Percentiles rank a stretch among this genome's conserved stretches.
These are phyloP conservation scores for Aspergillus fumigatiaffinis DNA, from an alignment of 2,329 filamentous ascomycete species.

Conservation along the genomic window DNA sequence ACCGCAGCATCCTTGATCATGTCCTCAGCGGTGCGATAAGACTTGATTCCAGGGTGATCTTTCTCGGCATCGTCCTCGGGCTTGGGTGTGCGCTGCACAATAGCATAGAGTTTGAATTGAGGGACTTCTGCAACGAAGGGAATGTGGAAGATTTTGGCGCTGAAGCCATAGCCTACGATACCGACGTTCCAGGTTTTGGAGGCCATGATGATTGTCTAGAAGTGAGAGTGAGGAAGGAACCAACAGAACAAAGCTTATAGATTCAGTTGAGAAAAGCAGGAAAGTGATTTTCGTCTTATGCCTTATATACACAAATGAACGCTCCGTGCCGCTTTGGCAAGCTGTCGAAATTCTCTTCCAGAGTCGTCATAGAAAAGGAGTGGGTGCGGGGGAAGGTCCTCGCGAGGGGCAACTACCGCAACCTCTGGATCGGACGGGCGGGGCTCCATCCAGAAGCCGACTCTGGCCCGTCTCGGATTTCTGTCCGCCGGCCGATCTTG, in stretches of 20 bases:
- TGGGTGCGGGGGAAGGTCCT: constrained; percentile 35
- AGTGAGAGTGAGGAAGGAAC: not conserved
- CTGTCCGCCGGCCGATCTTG: constrained; percentile 7
- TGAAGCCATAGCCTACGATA: constrained; percentile 58
- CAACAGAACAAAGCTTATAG: not conserved
- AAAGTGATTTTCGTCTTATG: not conserved
- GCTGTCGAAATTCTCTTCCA: not conserved
- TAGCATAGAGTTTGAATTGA: constrained; percentile 64
- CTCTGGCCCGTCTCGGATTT: constrained; percentile 25
- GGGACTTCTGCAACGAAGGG: constrained; percentile 66
- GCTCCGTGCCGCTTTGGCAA: not conserved
- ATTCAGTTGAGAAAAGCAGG: not conserved
- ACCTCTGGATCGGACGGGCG: constrained; percentile 35
- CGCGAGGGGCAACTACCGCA: constrained; percentile 18
- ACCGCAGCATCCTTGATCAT: constrained; percentile 63
- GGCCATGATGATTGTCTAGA: constrained; percentile 29
- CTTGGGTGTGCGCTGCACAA: constrained; percentile 70
- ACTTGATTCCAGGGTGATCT: constrained; percentile 63
- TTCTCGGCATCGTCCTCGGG: constrained; percentile 62
- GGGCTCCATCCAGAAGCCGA: constrained; percentile 52
- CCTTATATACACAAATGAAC: not conserved
- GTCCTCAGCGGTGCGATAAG: constrained; percentile 59
- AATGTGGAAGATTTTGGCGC: constrained; percentile 79
- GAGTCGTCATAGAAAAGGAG: constrained; percentile 2
- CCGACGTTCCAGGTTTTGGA: constrained; percentile 53